A percentile compares a stretch with the other conserved stretches of the same genome.
Evolutionary conservation across 495 filamentous ascomycete genomes (phyloP).

Genomic region (Staphylotrichum tortipilum): DNA sequence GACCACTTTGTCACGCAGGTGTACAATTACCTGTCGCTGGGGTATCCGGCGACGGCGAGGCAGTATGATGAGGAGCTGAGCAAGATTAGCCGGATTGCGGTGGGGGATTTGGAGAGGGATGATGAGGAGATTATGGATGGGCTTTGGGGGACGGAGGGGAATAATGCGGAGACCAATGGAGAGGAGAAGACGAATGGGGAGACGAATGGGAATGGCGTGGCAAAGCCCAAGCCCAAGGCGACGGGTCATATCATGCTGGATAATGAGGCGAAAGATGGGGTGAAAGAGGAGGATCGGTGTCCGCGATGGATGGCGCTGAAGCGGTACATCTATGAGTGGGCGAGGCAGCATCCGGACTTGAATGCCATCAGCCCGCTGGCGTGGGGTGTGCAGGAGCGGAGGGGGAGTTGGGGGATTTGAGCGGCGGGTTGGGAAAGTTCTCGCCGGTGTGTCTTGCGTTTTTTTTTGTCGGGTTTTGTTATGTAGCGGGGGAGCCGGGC

Average conservation of each 20-base stretch:
- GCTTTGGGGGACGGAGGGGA: constrained; percentile 39
- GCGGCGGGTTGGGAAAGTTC: not conserved
- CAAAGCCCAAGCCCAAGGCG: constrained; percentile 16
- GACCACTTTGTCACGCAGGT: constrained; percentile 89
- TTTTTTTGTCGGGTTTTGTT: not conserved
- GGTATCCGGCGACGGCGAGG: constrained; percentile 75
- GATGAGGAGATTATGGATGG: constrained; percentile 57
- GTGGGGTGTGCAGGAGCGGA: constrained; percentile 65
- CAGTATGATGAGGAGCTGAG: constrained; percentile 75
- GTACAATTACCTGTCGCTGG: constrained; percentile 89
- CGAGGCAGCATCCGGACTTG: constrained; percentile 62
- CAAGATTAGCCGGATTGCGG: constrained; percentile 59
- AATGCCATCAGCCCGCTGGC: constrained; percentile 46
- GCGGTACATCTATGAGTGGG: constrained; percentile 79
- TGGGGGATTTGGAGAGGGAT: constrained; percentile 60
- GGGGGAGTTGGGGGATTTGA: constrained; percentile 77
- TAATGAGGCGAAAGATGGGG: constrained; percentile 28
- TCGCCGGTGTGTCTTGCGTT: not conserved
- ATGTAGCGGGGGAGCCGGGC: too few species aligned
- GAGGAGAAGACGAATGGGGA: constrained; percentile 24
- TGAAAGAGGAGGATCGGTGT: constrained; percentile 33
- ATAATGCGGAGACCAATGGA: too few species aligned
- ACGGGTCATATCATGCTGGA: constrained; percentile 31
- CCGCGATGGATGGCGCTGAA: constrained; percentile 74
- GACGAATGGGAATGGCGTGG: too few species aligned